Percentiles rank a stretch among this genome's conserved stretches.
These are phyloP conservation scores for Brassica nigra DNA, from an alignment of 345 rosid genomes.

Conservation along the genomic window DNA sequence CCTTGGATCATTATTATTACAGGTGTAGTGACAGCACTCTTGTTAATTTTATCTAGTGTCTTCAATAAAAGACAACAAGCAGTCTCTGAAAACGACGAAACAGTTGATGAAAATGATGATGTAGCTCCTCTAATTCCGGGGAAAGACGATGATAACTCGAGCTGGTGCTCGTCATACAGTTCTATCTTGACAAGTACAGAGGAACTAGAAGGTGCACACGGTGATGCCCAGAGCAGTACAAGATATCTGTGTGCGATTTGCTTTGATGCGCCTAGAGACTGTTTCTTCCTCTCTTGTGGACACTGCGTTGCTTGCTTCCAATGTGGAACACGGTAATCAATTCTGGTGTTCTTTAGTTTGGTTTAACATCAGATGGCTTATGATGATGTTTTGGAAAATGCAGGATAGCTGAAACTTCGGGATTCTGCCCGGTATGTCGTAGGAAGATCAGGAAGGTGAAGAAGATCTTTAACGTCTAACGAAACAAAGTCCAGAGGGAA, in stretches of 20 bases:
- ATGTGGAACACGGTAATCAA: constrained; percentile 81
- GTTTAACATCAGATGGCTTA: neutral
- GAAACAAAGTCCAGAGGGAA: neutral
- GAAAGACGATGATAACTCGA: constrained; percentile 88
- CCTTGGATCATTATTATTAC: constrained; percentile 23
- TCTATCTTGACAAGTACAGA: constrained; percentile 69
- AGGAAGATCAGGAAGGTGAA: constrained; percentile 88
- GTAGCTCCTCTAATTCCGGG: constrained; percentile 74
- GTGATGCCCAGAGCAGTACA: constrained; percentile 68
- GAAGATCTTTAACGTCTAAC: constrained; percentile 66
- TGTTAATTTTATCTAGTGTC: constrained; percentile 60
- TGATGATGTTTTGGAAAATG: constrained; percentile 12
- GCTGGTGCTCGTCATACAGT: constrained; percentile 95
- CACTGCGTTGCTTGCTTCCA: constrained; percentile 90
- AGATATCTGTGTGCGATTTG: constrained; percentile 94
- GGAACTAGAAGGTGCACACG: constrained; percentile 66
- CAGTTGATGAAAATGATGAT: constrained; percentile 41
- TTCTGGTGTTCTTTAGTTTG: neutral
- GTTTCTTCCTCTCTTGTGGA: constrained; percentile 99
- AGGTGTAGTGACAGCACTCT: constrained; percentile 74
- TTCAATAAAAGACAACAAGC: constrained; percentile 56
- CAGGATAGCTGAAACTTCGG: constrained; percentile 87
- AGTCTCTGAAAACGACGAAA: constrained; percentile 44
- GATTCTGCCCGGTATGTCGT: constrained; percentile 83
- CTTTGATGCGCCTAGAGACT: constrained; percentile 96